A percentile compares a stretch with the other conserved stretches of the same genome.
Evolutionary conservation across 2,329 filamentous ascomycete genomes (phyloP).

Genomic region (Colletotrichum somersetense): DNA sequence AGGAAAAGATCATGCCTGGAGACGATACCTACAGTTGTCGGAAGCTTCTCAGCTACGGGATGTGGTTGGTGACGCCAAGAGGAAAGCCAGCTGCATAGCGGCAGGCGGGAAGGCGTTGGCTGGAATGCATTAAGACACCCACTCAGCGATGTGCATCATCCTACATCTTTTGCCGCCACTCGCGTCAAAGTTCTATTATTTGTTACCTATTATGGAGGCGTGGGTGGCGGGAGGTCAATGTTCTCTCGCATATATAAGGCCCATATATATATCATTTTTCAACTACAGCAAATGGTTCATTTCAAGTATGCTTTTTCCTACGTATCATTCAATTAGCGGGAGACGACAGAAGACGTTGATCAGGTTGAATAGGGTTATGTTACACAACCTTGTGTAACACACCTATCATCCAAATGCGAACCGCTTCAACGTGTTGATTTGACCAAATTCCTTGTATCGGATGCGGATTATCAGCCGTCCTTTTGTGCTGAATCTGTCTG

Average conservation of each 20-base stretch:
- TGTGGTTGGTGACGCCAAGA: slow-evolving; percentile 9
- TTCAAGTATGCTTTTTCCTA: not conserved
- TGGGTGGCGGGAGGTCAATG: slow-evolving; percentile 25
- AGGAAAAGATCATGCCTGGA: slow-evolving; percentile 13
- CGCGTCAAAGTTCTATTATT: slow-evolving; percentile 20
- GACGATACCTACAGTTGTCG: slow-evolving; percentile 26
- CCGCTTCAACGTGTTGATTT: not conserved
- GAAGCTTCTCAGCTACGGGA: slow-evolving; percentile 8
- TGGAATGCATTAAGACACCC: slow-evolving; percentile 35
- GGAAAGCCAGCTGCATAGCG: slow-evolving; percentile 12
- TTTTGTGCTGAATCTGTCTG: not conserved
- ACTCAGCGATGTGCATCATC: slow-evolving; percentile 39
- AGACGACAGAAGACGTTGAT: not conserved
- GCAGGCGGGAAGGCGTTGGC: slow-evolving; percentile 37
- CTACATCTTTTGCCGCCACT: slow-evolving; percentile 34
- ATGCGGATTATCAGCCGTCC: not conserved
- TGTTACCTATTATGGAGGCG: slow-evolving; percentile 7
- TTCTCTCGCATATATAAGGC: slow-evolving; percentile 37
- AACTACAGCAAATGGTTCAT: slow-evolving; percentile 23
- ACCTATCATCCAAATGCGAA: not conserved
- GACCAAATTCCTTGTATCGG: slow-evolving; percentile 8
- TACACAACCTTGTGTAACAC: slow-evolving; percentile 3
- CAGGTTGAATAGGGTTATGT: not conserved
- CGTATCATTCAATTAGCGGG: slow-evolving; percentile 4
- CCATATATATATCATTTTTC: slow-evolving; percentile 35